These are phyloP conservation scores for Physcomitrellopsis africana DNA, from an alignment of 225 moss, liverwort and hornwort genomes.

Conservation along the genomic window DNA sequence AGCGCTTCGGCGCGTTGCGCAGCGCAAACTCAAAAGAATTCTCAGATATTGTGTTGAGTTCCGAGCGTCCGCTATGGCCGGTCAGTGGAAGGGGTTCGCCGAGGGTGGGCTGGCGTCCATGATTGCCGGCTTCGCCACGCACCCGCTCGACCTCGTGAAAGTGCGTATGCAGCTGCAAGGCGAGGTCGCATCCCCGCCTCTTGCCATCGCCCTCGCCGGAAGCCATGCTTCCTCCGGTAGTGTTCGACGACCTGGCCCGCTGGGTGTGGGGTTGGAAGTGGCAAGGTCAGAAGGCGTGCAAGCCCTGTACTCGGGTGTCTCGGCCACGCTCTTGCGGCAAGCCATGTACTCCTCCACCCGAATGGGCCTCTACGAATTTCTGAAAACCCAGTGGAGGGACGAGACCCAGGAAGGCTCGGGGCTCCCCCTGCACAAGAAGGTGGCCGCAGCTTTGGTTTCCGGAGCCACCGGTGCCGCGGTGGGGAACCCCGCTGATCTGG, in stretches of 20 bases:
- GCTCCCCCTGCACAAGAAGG: slow-evolving; percentile 27
- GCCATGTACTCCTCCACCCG: slow-evolving; percentile 38
- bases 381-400: slow-evolving; percentile 36
- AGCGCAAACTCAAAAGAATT: no score
- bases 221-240: background rate
- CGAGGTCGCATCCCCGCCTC: slow-evolving; percentile 20
- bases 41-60: slow-evolving; percentile 52
- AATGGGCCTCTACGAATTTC: slow-evolving; percentile 29
- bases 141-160: slow-evolving; percentile 34
- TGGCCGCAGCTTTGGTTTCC: slow-evolving; percentile 49
- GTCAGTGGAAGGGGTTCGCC: slow-evolving; percentile 39
- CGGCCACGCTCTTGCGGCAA: slow-evolving; percentile 34
- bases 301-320: slow-evolving; percentile 35
- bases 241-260: slow-evolving; percentile 5
- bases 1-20: background rate
- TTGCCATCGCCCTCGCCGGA: slow-evolving; percentile 21
- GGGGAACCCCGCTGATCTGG: slow-evolving; percentile 67
- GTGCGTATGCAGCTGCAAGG: slow-evolving; percentile 47
- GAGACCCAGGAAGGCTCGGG: slow-evolving; percentile 9
- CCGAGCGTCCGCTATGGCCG: slow-evolving; percentile 52
- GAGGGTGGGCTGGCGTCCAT: slow-evolving; percentile 39
- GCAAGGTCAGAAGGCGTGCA: slow-evolving; percentile 32
- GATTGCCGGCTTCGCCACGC: slow-evolving; percentile 38
- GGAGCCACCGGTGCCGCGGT: slow-evolving; percentile 59
- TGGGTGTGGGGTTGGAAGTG: slow-evolving; percentile 27